A percentile compares a stretch with the other conserved stretches of the same genome.
Evolutionary conservation across 495 filamentous ascomycete genomes (phyloP).

Genomic region (Aspergillus indologenus): DNA sequence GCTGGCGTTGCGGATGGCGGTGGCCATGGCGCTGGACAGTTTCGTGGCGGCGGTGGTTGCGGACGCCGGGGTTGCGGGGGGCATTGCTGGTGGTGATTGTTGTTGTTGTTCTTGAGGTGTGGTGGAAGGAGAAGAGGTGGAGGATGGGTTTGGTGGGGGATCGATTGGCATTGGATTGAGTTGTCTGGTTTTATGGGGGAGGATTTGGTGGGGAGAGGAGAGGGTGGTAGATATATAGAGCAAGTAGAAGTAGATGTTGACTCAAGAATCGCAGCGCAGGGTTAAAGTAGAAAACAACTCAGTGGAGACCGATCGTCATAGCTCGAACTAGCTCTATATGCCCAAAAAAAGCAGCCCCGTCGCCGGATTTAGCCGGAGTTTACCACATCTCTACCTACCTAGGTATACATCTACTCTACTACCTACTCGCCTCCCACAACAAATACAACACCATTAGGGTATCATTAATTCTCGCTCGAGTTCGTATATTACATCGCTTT

Average conservation of each 20-base stretch:
- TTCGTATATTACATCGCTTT: conserved; percentile 31
- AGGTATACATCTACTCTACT: not conserved
- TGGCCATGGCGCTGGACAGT: not conserved
- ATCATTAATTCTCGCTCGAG: conserved; percentile 36
- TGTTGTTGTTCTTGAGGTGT: not conserved
- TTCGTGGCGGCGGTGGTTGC: conserved; percentile 23
- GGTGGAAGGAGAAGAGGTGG: not conserved
- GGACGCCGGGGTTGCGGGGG: too few species aligned
- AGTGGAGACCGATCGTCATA: conserved; percentile 4
- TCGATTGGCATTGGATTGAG: too few species aligned
- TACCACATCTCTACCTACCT: not conserved
- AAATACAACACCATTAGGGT: conserved; percentile 31
- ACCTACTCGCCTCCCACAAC: not conserved
- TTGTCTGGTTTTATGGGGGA: too few species aligned
- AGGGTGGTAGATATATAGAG: too few species aligned
- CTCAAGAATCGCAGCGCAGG: too few species aligned
- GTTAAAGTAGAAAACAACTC: too few species aligned
- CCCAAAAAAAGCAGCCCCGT: not conserved
- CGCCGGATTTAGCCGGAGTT: conserved; percentile 9
- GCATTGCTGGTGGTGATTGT: not conserved
- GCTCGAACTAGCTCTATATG: too few species aligned
- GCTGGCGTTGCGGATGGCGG: conserved; percentile 25
- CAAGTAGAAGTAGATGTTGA: too few species aligned
- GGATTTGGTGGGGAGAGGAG: too few species aligned
- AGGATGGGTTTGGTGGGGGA: too few species aligned